Percentiles rank a stretch among this genome's conserved stretches.
These are phyloP conservation scores for Phaeotremella fagi DNA, from an alignment of 768 basidiomycete species.

Conservation along the genomic window DNA sequence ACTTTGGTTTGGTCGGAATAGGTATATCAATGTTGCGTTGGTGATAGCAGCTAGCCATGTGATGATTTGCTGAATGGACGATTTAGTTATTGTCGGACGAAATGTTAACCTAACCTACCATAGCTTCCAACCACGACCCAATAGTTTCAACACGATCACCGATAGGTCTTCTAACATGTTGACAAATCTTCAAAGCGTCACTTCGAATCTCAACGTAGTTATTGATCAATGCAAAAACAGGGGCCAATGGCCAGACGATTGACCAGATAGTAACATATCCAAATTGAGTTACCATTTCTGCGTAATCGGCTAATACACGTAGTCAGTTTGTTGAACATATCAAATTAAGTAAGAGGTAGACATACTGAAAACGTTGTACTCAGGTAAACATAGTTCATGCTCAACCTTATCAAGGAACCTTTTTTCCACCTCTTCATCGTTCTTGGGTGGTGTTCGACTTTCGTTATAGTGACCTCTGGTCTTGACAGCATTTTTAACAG, in stretches of 20 bases:
- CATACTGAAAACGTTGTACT: slow-evolving; percentile 67
- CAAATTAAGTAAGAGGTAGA: slow-evolving; percentile 2
- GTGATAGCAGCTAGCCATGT: slow-evolving; percentile 84
- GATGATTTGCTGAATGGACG: slow-evolving; percentile 56
- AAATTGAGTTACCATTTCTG: slow-evolving; percentile 88
- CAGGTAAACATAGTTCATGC: slow-evolving; percentile 69
- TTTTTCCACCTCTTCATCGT: slow-evolving; percentile 58
- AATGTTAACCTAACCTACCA: slow-evolving; percentile 52
- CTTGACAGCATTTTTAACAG: slow-evolving; percentile 32
- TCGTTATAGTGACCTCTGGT: slow-evolving; percentile 2
- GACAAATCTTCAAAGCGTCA: slow-evolving; percentile 91
- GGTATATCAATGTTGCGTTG: slow-evolving; percentile 83
- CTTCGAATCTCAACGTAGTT: slow-evolving; percentile 83
- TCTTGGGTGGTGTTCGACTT: slow-evolving; percentile 4
- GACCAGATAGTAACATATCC: slow-evolving; percentile 90
- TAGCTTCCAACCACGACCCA: slow-evolving; percentile 86
- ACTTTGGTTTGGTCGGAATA: slow-evolving; percentile 57
- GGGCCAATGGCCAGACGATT: slow-evolving; percentile 87
- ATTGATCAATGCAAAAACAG: slow-evolving; percentile 82
- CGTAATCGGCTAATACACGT: slow-evolving; percentile 60
- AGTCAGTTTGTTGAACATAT: not conserved
- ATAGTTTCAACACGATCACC: slow-evolving; percentile 84
- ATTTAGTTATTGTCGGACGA: not conserved
- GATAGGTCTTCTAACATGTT: slow-evolving; percentile 75
- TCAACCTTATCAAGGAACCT: slow-evolving; percentile 74